phyloP scores from a whole-genome alignment of 2,329 filamentous ascomycete species.

The Penicillium freii region DNA sequence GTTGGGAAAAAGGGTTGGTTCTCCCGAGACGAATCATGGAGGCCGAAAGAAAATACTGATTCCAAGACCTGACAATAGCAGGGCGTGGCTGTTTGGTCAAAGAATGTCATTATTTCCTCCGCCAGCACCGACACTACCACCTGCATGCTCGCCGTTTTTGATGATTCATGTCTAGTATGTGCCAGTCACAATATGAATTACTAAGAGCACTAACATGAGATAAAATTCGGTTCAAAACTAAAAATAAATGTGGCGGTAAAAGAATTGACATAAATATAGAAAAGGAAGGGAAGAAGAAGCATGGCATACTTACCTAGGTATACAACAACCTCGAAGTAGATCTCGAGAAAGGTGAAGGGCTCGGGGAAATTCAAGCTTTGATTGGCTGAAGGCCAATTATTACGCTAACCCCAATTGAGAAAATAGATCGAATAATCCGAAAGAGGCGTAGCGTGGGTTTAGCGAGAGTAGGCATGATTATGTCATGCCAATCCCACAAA shows the following conservation, averaged over 20 bases:
- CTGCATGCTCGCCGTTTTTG: neutral
- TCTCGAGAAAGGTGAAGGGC: neutral
- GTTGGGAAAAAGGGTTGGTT: neutral
- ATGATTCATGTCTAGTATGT: neutral
- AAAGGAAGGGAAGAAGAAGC: neutral
- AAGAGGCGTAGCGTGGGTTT: neutral
- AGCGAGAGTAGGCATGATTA: conserved; percentile 25
- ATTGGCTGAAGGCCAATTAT: neutral
- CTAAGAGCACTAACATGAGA: neutral
- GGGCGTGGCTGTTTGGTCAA: too few relatives aligned
- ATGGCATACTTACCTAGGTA: too few relatives aligned
- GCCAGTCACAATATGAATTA: neutral
- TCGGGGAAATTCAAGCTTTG: neutral
- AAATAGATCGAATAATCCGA: neutral
- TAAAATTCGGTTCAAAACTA: neutral
- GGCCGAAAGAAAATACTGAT: neutral
- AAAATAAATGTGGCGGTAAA: neutral
- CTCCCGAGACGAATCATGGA: neutral
- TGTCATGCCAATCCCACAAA: conserved; percentile 10
- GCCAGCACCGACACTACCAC: neutral
- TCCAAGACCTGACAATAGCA: neutral
- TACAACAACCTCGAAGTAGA: neutral
- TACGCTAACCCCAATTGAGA: neutral
- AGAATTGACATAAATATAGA: neutral
- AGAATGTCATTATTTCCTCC: neutral